Evolutionary conservation across 2,329 filamentous ascomycete species (phyloP), one percentile per base, ranked within the genome.

Genomic region (Shiraia bambusicola): DNA sequence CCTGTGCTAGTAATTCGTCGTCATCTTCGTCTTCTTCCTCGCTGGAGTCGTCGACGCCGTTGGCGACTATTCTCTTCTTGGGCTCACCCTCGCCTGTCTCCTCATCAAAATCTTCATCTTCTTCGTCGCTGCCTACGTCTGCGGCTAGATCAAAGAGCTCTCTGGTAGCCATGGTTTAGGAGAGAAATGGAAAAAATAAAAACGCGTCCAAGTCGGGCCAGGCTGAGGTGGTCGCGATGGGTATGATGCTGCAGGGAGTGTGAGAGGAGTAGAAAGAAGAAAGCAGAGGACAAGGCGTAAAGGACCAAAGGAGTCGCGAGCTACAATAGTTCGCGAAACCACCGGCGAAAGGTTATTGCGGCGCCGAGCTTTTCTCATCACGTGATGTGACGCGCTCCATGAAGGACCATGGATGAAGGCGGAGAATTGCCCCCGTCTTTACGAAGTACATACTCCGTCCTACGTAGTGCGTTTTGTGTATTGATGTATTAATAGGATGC

Each of bases 141-240:
- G 92, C 93, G 73, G 90, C 85, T 52, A 83, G 84, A 57, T 92
- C 84, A 61, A 98, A 84, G 64, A 96, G 76, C 66, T 90, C 54
- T n/a, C 33, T 83, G 46, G 45, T 53, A 32, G 61, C 47, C 63
- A 67, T 69, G 47, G 45, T 58, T 42, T 34, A 37, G 19, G 19
- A 22, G 19, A 22, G 19, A 22, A 22, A 44, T 37, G 47, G 49
- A 59, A 54, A 64, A 61, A 62, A 58, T 52, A 49, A 53, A 55
- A 43, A 47, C 58, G 50, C 50, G 46, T 47, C 39, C 30, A 24
- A 28, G 13, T 52, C 38, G 50, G 35, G 35, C 47, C 47, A 25
- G 34, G 36, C 29, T 29, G 33, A 26, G 29, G 37, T 42, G 40
- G 37, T 26, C 35, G 42, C 37, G 42, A 34, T 46, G 41, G 27